A percentile compares a stretch with the other conserved stretches of the same genome.
phyloP scores from a whole-genome alignment of 257 asterid species.

The Paraleonurus japonicus region DNA sequence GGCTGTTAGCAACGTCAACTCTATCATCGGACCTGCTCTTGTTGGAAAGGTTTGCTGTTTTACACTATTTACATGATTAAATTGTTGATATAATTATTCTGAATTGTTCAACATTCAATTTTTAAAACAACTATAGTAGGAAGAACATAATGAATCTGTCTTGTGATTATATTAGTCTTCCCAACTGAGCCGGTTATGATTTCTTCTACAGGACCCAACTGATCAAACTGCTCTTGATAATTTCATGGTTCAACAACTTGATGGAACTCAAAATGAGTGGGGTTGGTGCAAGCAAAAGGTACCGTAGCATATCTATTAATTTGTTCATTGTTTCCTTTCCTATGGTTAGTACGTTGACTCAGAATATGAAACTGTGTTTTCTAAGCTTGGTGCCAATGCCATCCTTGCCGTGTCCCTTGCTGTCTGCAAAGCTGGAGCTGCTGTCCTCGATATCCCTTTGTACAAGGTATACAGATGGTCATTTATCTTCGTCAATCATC shows the following conservation, averaged over 20 bases:
- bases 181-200: slow-evolving; percentile 8
- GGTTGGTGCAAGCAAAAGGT: slow-evolving; percentile 99
- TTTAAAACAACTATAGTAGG: no score
- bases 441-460: slow-evolving; percentile 63
- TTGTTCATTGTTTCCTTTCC: background rate
- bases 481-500: background rate
- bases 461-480: slow-evolving; percentile 61
- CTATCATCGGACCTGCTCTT: slow-evolving; percentile 86
- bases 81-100: background rate
- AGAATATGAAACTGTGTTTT: slow-evolving; percentile 11
- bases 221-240: slow-evolving; percentile 86
- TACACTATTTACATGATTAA: background rate
- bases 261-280: slow-evolving; percentile 98
- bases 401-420: slow-evolving; percentile 97
- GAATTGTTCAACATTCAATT: background rate
- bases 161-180: background rate
- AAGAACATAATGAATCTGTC: background rate
- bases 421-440: slow-evolving; percentile 94
- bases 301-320: slow-evolving; percentile 7
- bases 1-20: slow-evolving; percentile 93
- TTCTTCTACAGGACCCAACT: slow-evolving; percentile 64
- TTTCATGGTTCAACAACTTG: slow-evolving; percentile 93
- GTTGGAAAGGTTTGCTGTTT: slow-evolving; percentile 75
- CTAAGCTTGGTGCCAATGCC: slow-evolving; percentile 97
- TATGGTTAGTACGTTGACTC: background rate